A percentile compares a stretch with the other conserved stretches of the same genome.
phyloP scores from a whole-genome alignment of 345 rosid genomes.

The Durio zibethinus region DNA sequence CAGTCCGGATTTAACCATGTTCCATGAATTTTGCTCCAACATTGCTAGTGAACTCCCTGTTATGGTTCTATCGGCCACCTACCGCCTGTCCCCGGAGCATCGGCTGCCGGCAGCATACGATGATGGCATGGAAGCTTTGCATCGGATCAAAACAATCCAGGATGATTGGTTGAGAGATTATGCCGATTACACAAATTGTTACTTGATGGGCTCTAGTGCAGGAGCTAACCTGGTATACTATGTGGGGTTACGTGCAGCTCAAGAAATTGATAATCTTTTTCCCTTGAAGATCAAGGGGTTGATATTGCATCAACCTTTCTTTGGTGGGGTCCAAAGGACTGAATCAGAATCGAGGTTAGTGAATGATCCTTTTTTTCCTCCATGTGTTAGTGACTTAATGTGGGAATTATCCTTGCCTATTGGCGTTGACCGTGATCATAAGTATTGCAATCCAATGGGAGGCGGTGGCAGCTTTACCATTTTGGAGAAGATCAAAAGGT shows the following conservation, averaged over 20 bases:
- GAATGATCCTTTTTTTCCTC: constrained; percentile 47
- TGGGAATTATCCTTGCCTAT: constrained; percentile 65
- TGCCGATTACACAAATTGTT: constrained; percentile 50
- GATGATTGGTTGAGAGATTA: constrained; percentile 60
- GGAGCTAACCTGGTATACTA: constrained; percentile 72
- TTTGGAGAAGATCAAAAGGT: constrained; percentile 39
- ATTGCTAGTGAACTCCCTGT: constrained; percentile 25
- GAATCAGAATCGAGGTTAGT: constrained; percentile 45
- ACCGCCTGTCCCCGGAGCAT: constrained; percentile 79
- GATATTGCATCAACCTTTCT: constrained; percentile 55
- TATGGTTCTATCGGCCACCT: constrained; percentile 62
- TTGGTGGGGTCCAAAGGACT: constrained; percentile 56
- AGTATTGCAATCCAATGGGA: constrained; percentile 53
- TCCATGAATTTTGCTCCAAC: constrained; percentile 2
- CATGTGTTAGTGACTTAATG: constrained; percentile 41
- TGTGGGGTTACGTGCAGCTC: constrained; percentile 38
- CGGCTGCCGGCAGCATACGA: constrained; percentile 88
- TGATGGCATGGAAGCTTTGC: constrained; percentile 64
- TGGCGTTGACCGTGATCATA: constrained; percentile 69
- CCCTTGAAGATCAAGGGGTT: constrained; percentile 61
- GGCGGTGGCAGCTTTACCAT: constrained; percentile 20
- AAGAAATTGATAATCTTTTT: constrained; percentile 31
- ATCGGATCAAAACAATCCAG: constrained; percentile 45
- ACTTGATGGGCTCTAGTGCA: constrained; percentile 63
- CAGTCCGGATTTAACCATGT: neutral